phyloP scores from a whole-genome alignment of 768 basidiomycete genomes.

The Paxillus ammoniavirescens region DNA sequence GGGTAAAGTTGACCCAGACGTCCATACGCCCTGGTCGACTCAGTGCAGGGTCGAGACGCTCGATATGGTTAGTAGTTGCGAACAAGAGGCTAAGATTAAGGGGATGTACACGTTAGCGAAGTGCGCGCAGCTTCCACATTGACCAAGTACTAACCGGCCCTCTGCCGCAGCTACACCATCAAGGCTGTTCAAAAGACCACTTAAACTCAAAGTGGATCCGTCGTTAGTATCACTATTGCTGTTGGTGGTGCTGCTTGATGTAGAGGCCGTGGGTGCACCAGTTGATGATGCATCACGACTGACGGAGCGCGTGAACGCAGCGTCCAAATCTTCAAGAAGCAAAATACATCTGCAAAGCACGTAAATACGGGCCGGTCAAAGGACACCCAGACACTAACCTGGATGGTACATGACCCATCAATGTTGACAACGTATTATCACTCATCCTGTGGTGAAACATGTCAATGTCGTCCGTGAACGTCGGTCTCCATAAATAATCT shows the following conservation, averaged over 20 bases:
- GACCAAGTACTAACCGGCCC: slow-evolving; percentile 60
- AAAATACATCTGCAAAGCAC: slow-evolving; percentile 69
- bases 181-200: slow-evolving; percentile 81
- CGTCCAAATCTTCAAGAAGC: slow-evolving; percentile 91
- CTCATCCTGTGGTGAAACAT: slow-evolving; percentile 61
- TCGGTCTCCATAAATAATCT: slow-evolving; percentile 17
- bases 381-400: slow-evolving; percentile 44
- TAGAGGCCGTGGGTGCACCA: slow-evolving; percentile 57
- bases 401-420: slow-evolving; percentile 87
- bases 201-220: slow-evolving; percentile 81
- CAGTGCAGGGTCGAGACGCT: slow-evolving; percentile 86
- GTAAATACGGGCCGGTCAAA: slow-evolving; percentile 14
- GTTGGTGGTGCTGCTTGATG: slow-evolving; percentile 44
- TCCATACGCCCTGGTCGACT: slow-evolving; percentile 90
- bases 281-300: slow-evolving; percentile 81
- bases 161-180: slow-evolving; percentile 86
- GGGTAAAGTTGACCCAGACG: slow-evolving; percentile 88
- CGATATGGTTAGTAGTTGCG: slow-evolving; percentile 92
- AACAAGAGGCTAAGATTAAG: slow-evolving; percentile 63
- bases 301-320: slow-evolving; percentile 85
- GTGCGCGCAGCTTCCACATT: slow-evolving; percentile 1
- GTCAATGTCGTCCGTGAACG: slow-evolving; percentile 9
- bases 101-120: slow-evolving; percentile 20
- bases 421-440: slow-evolving; percentile 81
- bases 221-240: slow-evolving; percentile 52